These are phyloP conservation scores for Populus tomentosa DNA, from an alignment of 441 rosid genomes.

Conservation along the genomic window DNA sequence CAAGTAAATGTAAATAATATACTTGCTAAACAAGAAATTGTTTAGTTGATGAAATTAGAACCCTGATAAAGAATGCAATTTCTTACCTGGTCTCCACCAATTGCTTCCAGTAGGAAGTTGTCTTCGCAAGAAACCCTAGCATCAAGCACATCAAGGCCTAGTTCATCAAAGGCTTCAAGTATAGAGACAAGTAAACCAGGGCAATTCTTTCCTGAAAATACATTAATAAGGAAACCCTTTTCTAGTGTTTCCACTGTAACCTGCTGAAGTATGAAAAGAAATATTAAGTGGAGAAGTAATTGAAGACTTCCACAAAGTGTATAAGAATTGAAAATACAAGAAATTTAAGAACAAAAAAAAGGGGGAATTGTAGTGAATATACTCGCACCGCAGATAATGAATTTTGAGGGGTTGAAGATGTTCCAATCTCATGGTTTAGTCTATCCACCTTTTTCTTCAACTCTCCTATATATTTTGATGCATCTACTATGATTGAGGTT, in stretches of 20 bases:
- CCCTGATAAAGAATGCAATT: not conserved
- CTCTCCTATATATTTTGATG: conserved; percentile 71
- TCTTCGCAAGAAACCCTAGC: conserved; percentile 93
- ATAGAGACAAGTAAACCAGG: conserved; percentile 77
- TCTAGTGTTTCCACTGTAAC: conserved; percentile 77
- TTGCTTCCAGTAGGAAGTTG: conserved; percentile 61
- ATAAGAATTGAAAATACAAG: not conserved
- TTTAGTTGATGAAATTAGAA: not conserved
- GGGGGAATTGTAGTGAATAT: not conserved
- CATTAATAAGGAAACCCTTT: conserved; percentile 65
- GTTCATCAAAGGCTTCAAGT: conserved; percentile 76
- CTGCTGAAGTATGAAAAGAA: conserved; percentile 21
- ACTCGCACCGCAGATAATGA: conserved; percentile 48
- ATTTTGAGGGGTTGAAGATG: conserved; percentile 40
- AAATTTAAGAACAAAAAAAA: not conserved
- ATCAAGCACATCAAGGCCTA: conserved; percentile 74
- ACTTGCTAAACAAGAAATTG: not conserved
- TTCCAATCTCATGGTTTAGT: conserved; percentile 54
- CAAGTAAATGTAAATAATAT: not conserved
- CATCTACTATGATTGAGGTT: conserved; percentile 68
- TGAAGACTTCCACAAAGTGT: not conserved
- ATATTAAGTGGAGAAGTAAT: not conserved
- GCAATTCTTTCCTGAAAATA: conserved; percentile 51
- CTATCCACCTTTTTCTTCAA: conserved; percentile 69
- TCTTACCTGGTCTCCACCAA: conserved; percentile 58